These are phyloP conservation scores for Globisporangium sylvaticum DNA, from an alignment of 352 stramenopile species.

Conservation along the genomic window DNA sequence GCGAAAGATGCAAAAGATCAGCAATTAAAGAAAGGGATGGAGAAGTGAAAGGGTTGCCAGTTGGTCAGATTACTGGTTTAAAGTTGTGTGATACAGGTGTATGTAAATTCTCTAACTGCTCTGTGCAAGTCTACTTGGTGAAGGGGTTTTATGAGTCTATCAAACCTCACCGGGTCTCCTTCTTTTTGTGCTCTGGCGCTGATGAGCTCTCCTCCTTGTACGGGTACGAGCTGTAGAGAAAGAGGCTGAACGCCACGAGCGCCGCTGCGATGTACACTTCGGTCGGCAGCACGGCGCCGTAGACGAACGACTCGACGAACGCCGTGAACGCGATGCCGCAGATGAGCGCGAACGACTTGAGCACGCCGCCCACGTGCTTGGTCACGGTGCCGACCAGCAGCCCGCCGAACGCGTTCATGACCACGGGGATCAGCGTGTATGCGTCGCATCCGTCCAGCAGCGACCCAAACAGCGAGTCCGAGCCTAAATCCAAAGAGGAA, in stretches of 20 bases:
- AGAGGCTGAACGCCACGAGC: slow-evolving; percentile 65
- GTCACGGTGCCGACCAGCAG: slow-evolving; percentile 86
- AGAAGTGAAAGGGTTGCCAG: neutral
- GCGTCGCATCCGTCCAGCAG: slow-evolving; percentile 71
- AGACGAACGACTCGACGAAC: slow-evolving; percentile 70
- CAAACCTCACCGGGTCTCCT: slow-evolving; percentile 7
- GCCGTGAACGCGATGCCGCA: slow-evolving; percentile 86
- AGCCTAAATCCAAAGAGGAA: slow-evolving; percentile 5
- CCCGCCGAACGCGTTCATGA: slow-evolving; percentile 76
- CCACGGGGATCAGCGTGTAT: slow-evolving; percentile 73
- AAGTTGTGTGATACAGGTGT: neutral
- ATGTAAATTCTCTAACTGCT: neutral
- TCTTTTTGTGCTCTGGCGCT: neutral
- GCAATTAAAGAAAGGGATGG: neutral
- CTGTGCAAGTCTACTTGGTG: neutral
- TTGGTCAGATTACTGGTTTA: neutral
- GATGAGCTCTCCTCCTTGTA: slow-evolving; percentile 23
- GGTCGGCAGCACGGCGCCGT: slow-evolving; percentile 48
- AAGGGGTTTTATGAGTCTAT: neutral
- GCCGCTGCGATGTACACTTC: slow-evolving; percentile 68
- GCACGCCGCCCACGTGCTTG: slow-evolving; percentile 87
- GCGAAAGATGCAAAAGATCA: neutral
- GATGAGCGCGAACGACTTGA: slow-evolving; percentile 89
- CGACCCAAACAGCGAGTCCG: slow-evolving; percentile 16
- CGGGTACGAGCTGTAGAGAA: slow-evolving; percentile 71